Evolutionary conservation across 2,329 filamentous ascomycete genomes (phyloP).

Genomic region (Colletotrichum falcatum): DNA sequence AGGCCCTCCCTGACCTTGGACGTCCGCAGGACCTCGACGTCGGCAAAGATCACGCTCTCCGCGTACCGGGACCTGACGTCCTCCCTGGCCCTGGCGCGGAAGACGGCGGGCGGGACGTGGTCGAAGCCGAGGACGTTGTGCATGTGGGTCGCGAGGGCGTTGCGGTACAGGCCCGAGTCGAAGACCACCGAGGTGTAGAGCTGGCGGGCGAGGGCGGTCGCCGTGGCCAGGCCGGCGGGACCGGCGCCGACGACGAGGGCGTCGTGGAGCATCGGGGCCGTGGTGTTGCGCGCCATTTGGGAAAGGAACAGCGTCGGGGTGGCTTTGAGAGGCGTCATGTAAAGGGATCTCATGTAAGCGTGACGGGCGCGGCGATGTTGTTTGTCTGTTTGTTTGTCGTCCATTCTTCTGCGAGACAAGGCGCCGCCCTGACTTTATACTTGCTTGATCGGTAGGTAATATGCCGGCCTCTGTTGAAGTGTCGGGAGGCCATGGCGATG

Average conservation of each 20-base stretch:
- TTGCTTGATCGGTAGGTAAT: not conserved
- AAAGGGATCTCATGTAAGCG: constrained; percentile 7
- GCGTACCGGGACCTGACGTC: constrained; percentile 52
- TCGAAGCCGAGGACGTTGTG: constrained; percentile 58
- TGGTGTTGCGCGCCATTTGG: not conserved
- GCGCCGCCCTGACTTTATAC: not conserved
- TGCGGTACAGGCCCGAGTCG: constrained; percentile 64
- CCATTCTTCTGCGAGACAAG: no score
- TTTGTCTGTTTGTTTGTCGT: not conserved
- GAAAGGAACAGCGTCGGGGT: not conserved
- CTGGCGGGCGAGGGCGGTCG: constrained; percentile 62
- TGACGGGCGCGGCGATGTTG: not conserved
- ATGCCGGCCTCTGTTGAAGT: not conserved
- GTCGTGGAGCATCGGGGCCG: constrained; percentile 53
- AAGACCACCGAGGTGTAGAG: constrained; percentile 61
- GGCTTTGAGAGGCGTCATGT: not conserved
- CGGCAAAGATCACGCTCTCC: constrained; percentile 45
- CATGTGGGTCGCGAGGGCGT: constrained; percentile 60
- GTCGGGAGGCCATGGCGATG: not conserved
- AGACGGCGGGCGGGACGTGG: constrained; percentile 51
- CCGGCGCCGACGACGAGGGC: constrained; percentile 66
- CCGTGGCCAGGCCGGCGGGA: constrained; percentile 62
- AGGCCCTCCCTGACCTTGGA: constrained; percentile 46
- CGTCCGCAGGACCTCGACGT: constrained; percentile 48
- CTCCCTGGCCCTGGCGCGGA: constrained; percentile 50